Percentiles rank a stretch among this genome's conserved stretches.
phyloP scores from a whole-genome alignment of 2,329 filamentous ascomycete genomes.

The Sporothrix pseudoabietina region DNA sequence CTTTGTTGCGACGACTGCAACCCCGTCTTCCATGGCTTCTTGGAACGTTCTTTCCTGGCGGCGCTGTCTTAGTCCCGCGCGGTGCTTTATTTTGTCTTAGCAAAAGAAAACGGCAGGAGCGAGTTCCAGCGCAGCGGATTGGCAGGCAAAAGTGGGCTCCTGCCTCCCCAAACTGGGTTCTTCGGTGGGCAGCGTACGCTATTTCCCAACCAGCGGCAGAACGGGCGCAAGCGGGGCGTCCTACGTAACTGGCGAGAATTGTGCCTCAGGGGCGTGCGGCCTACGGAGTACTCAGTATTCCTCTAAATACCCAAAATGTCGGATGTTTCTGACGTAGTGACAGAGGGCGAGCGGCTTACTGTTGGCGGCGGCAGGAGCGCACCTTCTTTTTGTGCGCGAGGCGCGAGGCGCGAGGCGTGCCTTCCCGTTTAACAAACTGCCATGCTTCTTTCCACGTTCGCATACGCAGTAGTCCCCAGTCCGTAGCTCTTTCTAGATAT shows the following conservation, averaged over 20 bases:
- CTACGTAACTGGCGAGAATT: conserved; percentile 25
- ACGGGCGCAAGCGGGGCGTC: conserved; percentile 22
- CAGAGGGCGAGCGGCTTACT: neutral
- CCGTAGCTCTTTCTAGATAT: neutral
- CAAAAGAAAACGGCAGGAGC: conserved; percentile 27
- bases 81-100: conserved; percentile 21
- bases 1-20: conserved; percentile 19
- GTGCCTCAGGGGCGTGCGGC: conserved; percentile 12
- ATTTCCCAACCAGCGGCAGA: conserved; percentile 22
- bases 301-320: conserved; percentile 18
- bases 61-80: neutral
- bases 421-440: neutral
- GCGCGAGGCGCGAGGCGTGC: neutral
- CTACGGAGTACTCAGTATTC: neutral
- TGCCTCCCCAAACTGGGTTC: conserved; percentile 1
- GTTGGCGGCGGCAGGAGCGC: conserved; percentile 12
- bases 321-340: conserved; percentile 29
- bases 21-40: conserved; percentile 11
- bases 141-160: conserved; percentile 28
- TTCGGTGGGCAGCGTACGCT: conserved; percentile 19
- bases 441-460: neutral
- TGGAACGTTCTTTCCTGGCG: conserved; percentile 22
- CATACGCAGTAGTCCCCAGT: neutral
- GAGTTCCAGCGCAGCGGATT: conserved; percentile 30
- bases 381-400: neutral